phyloP scores from a whole-genome alignment of 73 alveolate species.

The Halteria grandinella region DNA sequence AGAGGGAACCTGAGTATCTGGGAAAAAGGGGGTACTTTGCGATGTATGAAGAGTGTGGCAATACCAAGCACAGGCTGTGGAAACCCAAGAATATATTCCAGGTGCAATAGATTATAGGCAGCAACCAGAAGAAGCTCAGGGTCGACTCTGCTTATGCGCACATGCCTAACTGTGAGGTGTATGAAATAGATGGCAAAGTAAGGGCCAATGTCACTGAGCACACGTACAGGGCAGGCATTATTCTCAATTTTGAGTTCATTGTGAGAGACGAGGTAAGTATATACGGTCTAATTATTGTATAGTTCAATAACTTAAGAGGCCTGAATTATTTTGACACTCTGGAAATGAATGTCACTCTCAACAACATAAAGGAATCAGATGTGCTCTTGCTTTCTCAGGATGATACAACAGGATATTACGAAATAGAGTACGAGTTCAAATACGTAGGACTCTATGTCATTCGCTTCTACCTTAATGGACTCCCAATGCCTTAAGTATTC shows the following conservation, averaged over 20 bases:
- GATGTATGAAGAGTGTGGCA: conserved; percentile 33
- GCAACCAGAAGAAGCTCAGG: conserved; percentile 4
- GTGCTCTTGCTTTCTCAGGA: too few relatives aligned
- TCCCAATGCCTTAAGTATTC: too few relatives aligned
- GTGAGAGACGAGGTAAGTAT: conserved; percentile 10
- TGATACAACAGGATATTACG: too few relatives aligned
- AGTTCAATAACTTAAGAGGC: conserved; percentile 21
- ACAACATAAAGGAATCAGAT: too few relatives aligned
- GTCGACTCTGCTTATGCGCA: neutral
- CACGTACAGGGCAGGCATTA: conserved; percentile 10
- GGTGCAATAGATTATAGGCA: neutral
- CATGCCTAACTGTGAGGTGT: neutral
- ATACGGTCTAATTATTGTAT: neutral
- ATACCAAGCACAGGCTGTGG: neutral
- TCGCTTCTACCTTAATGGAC: too few relatives aligned
- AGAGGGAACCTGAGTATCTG: conserved; percentile 21
- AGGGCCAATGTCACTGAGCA: neutral
- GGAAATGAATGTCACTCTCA: too few relatives aligned
- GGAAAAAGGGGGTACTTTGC: neutral
- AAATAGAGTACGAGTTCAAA: too few relatives aligned
- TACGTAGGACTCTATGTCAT: too few relatives aligned
- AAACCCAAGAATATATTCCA: conserved; percentile 44
- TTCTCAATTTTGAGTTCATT: neutral
- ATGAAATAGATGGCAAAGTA: conserved; percentile 6
- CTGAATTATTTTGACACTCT: neutral